phyloP scores from a whole-genome alignment of 139 green algal species.

The Protoeuglena noctilucae region DNA sequence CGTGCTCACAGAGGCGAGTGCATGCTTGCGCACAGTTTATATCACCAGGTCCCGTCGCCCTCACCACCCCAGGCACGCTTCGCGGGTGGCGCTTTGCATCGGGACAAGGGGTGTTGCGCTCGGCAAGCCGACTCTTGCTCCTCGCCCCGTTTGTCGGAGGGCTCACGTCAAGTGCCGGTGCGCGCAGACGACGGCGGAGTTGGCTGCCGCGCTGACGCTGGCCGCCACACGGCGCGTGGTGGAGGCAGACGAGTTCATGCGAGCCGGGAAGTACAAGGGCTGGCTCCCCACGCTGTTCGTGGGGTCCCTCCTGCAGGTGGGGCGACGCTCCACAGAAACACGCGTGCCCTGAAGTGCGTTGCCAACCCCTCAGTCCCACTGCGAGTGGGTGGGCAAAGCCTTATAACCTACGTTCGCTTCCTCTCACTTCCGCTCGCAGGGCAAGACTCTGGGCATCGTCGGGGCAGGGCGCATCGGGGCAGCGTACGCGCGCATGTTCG shows the following conservation, averaged over 20 bases:
- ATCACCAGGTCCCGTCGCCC: too few species aligned
- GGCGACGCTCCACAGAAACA: constrained; percentile 1
- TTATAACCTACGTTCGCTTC: neutral
- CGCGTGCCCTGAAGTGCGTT: too few species aligned
- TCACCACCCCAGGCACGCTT: too few species aligned
- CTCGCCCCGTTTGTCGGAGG: constrained; percentile 12
- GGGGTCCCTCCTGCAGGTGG: constrained; percentile 40
- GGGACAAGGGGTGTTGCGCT: too few species aligned
- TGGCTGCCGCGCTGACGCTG: constrained; percentile 82
- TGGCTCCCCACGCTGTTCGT: constrained; percentile 95
- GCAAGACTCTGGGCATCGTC: constrained; percentile 89
- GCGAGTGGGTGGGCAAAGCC: too few species aligned
- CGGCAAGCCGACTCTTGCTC: too few species aligned
- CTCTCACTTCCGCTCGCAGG: constrained; percentile 22
- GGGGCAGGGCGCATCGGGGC: constrained; percentile 82
- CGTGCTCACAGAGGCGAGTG: constrained; percentile 80
- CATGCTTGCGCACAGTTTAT: too few species aligned
- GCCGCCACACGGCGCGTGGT: constrained; percentile 73
- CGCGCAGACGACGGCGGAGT: constrained; percentile 95
- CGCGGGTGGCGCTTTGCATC: too few species aligned
- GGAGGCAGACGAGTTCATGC: constrained; percentile 95
- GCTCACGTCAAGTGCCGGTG: constrained; percentile 33
- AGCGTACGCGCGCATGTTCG: constrained; percentile 95
- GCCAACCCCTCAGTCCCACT: too few species aligned
- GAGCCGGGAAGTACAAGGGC: constrained; percentile 76